Evolutionary conservation across 2,329 filamentous ascomycete genomes (phyloP).

Genomic region (Colletotrichum tropicale): DNA sequence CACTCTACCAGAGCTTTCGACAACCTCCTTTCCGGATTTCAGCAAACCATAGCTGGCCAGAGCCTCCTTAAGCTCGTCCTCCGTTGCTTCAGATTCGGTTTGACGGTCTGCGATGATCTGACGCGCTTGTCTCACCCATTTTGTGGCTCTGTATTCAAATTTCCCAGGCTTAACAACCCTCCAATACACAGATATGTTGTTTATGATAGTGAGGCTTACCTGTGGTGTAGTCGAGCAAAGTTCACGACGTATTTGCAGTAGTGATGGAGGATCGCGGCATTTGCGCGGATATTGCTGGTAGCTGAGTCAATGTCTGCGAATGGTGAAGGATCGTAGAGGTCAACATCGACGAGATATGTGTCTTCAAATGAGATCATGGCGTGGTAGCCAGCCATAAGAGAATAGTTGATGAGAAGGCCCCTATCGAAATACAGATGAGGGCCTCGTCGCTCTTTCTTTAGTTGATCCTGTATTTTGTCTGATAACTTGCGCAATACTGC

Average conservation of each 20-base stretch:
- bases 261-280: constrained; percentile 6
- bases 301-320: neutral
- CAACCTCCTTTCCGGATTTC: neutral
- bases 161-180: neutral
- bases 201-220: neutral
- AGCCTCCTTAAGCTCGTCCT: neutral
- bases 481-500: neutral
- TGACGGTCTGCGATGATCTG: neutral
- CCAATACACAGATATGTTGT: neutral
- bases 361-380: neutral
- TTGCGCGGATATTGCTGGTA: neutral
- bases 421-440: constrained; percentile 1
- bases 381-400: neutral
- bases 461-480: neutral
- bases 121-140: neutral
- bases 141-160: neutral
- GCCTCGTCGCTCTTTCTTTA: neutral
- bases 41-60: neutral
- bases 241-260: neutral
- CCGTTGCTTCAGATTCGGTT: neutral
- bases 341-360: neutral
- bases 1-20: neutral
- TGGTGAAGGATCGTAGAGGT: neutral
- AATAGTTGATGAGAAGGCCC: neutral
- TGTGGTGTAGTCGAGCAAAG: neutral